Percentiles rank a stretch among this genome's conserved stretches.
These are phyloP conservation scores for Ophiostoma ulmi DNA, from an alignment of 2,329 filamentous ascomycete genomes.

Conservation along the genomic window DNA sequence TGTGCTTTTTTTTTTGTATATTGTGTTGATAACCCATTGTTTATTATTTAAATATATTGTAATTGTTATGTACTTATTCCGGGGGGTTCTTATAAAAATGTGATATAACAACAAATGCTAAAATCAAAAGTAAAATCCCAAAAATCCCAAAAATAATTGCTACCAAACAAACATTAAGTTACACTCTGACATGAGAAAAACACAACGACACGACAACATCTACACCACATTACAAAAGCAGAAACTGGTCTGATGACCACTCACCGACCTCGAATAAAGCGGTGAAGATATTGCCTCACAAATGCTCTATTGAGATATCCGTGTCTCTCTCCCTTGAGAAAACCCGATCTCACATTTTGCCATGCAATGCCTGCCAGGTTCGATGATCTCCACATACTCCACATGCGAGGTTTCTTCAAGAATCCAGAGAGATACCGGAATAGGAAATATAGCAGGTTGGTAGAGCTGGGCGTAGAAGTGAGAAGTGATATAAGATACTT, in stretches of 20 bases:
- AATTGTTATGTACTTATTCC: no score
- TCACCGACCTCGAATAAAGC: background rate
- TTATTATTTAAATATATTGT: no score
- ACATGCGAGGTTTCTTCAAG: conserved; percentile 10
- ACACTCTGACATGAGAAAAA: no score
- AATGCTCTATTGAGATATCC: background rate
- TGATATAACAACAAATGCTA: no score
- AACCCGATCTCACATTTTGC: background rate
- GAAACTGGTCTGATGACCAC: background rate
- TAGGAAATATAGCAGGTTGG: background rate
- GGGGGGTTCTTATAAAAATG: no score
- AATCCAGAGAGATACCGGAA: background rate
- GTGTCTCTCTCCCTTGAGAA: background rate
- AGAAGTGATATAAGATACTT: background rate
- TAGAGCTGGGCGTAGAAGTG: no score
- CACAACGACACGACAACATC: no score
- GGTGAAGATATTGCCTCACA: conserved; percentile 9
- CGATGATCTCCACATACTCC: background rate
- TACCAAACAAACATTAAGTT: no score
- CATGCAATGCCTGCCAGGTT: conserved; percentile 1
- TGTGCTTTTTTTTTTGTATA: no score
- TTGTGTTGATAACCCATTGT: no score
- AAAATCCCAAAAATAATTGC: no score
- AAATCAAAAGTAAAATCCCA: no score
- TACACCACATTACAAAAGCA: background rate